Conservation (phyloP, 2,329 filamentous ascomycete genomes). For the Fusarium gaditjirri region DNA sequence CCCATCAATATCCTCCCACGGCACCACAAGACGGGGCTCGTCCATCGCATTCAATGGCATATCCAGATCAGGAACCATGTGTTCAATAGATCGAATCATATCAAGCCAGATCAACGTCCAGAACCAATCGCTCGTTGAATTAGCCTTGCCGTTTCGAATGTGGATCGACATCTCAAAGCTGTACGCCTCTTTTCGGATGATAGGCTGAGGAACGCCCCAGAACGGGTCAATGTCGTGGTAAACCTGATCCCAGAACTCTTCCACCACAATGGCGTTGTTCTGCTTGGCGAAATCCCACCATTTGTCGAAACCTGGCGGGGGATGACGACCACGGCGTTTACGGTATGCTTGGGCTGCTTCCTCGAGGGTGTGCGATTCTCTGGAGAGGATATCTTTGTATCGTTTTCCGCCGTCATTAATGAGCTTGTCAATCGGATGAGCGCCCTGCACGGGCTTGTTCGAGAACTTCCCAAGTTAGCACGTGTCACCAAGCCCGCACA, state of each 20-base stretch:
- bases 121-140: constrained; percentile 64
- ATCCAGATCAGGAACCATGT: constrained; percentile 73
- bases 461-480: constrained; percentile 10
- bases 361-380: constrained; percentile 61
- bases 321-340: constrained; percentile 67
- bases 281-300: constrained; percentile 68
- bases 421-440: constrained; percentile 64
- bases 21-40: constrained; percentile 71
- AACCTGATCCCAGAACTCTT: constrained; percentile 73
- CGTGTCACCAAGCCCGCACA: background rate
- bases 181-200: constrained; percentile 62
- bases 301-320: constrained; percentile 69
- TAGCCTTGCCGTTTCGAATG: constrained; percentile 63
- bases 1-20: constrained; percentile 69
- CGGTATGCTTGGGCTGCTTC: constrained; percentile 69
- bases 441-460: constrained; percentile 9
- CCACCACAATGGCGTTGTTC: constrained; percentile 65
- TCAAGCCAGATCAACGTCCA: constrained; percentile 68
- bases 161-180: constrained; percentile 71
- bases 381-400: constrained; percentile 54
- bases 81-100: constrained; percentile 63
- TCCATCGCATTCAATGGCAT: constrained; percentile 75
- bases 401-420: constrained; percentile 57
- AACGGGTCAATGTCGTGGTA: constrained; percentile 70
- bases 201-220: constrained; percentile 61